Evolutionary conservation across 1,139 yeast species (phyloP).

Genomic region (Ogataea hybrid): DNA sequence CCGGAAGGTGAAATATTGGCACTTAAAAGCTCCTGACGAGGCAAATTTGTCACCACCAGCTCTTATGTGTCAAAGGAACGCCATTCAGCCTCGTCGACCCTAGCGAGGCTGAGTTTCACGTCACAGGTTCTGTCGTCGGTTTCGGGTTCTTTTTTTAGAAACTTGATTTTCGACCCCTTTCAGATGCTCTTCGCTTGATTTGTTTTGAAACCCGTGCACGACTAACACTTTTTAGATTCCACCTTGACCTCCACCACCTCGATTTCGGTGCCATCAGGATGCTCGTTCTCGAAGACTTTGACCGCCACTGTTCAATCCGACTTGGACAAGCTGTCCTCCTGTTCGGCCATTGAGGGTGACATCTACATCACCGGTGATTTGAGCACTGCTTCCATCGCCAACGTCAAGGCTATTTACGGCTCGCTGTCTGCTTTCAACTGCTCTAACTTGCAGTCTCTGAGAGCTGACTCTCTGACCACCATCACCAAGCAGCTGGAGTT

Average conservation of each 20-base stretch:
- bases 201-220: not conserved
- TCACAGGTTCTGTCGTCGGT: not conserved
- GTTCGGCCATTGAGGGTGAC: constrained; percentile 82
- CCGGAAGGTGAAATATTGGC: not conserved
- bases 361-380: constrained; percentile 64
- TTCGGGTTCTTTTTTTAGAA: constrained; percentile 5
- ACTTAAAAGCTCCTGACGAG: not conserved
- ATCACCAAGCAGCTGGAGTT: constrained; percentile 70
- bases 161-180: not conserved
- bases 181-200: not conserved
- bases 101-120: not conserved
- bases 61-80: not conserved
- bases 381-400: constrained; percentile 52
- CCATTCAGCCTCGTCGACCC: not conserved
- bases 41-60: not conserved
- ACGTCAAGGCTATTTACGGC: constrained; percentile 73
- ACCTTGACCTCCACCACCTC: constrained; percentile 37
- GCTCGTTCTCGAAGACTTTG: constrained; percentile 46
- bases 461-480: constrained; percentile 76
- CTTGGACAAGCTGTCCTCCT: constrained; percentile 67
- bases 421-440: constrained; percentile 65
- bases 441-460: constrained; percentile 55
- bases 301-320: constrained; percentile 79
- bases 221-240: constrained; percentile 24
- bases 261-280: constrained; percentile 49